Percentiles rank a stretch among this genome's conserved stretches.
Evolutionary conservation across 1,284 basidiomycete genomes (phyloP).

Genomic region (Sparassis latifolia): DNA sequence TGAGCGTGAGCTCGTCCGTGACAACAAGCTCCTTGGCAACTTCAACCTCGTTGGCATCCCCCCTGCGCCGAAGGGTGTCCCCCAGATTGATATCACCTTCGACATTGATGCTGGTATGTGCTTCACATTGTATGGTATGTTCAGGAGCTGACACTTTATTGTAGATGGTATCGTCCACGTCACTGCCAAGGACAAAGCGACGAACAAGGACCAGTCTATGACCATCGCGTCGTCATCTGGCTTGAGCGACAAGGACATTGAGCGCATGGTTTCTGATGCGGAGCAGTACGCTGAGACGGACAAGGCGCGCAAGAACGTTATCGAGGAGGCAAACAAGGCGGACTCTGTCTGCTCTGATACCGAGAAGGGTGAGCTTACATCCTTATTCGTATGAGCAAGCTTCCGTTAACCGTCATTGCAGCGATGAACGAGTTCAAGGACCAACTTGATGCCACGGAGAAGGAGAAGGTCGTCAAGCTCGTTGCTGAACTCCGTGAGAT

Average conservation of each 20-base stretch:
- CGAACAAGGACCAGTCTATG: conserved; percentile 95
- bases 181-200: conserved; percentile 95
- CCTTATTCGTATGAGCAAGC: too few relatives aligned
- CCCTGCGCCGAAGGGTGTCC: conserved; percentile 96
- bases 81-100: conserved; percentile 98
- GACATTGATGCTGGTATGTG: conserved; percentile 90
- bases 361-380: conserved; percentile 68
- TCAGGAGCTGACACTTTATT: neutral
- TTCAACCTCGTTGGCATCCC: conserved; percentile 99
- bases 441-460: conserved; percentile 88
- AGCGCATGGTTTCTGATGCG: conserved; percentile 93
- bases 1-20: conserved; percentile 94
- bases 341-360: conserved; percentile 94
- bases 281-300: conserved; percentile 92
- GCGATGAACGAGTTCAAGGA: conserved; percentile 98
- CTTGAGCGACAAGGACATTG: conserved; percentile 94
- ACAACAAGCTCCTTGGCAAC: conserved; percentile 99
- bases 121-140: neutral
- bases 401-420: conserved; percentile 19
- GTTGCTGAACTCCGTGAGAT: conserved; percentile 87
- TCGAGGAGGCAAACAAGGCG: conserved; percentile 97
- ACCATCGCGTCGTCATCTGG: conserved; percentile 97
- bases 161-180: conserved; percentile 95
- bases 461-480: conserved; percentile 88
- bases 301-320: conserved; percentile 82